Base-by-base conservation (phyloP, 257 asterid species). In the Petrea volubilis region DNA sequence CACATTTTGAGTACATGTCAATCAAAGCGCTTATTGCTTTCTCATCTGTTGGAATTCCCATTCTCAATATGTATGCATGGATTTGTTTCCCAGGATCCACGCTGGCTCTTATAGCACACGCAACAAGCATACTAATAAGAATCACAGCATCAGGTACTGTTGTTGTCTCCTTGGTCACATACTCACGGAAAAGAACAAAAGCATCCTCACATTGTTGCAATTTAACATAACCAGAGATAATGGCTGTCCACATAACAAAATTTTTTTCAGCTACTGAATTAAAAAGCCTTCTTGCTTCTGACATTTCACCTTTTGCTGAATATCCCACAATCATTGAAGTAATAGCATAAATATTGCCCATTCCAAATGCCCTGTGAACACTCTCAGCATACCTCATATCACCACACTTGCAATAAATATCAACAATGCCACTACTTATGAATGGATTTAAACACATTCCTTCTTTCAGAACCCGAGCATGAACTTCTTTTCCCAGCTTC, bases 1-100 rank as follows among this genome's bases (percentile, higher is more conserved):
- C 99, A 60, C 99, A 86, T 74, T 94, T 91, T 1, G 97, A 82
- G 60, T 94, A 94, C 95, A 87, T 89, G 74, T 94, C 99, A 41
- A 91, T 79, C 78, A 89, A 43, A 8, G 97, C 85, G 67, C 92
- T 84, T 7, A 50, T 47, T 43, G 78, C 74, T 71, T 88, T 88
- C 81, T 80, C 88, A 20, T 91, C 88, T 81, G 79, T 56, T 68
- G 68, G 34, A 18, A 79, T 64, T 36, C 82, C 87, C 14, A 12
- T 78, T 73, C 90, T 80, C 81, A 86, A 43, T 9, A 84, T 63
- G 71, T 71, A 82, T 15, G 95, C 92, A 57, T 94, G 99, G 31
- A 85, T 91, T 77, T 91, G 96, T 73, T 88, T 87, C 25, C 99
- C 99, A 0, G 80, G 90, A 72, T 82, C 85, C 13, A 83, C 44